Evolutionary conservation across 495 filamentous ascomycete species (phyloP).

Genomic region (Xylaria telfairii): DNA sequence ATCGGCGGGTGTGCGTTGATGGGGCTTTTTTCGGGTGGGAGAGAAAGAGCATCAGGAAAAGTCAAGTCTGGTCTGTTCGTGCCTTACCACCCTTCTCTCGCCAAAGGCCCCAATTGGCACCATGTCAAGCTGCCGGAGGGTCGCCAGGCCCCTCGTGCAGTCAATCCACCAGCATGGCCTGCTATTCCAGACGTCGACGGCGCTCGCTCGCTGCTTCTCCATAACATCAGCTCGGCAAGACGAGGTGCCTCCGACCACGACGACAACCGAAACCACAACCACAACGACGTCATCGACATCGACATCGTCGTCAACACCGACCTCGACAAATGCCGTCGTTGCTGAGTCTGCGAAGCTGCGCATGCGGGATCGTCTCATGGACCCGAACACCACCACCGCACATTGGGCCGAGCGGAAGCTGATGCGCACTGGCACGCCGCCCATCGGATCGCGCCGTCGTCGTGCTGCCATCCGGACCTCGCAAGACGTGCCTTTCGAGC

Average conservation of each 20-base stretch:
- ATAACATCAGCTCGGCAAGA: conserved; percentile 47
- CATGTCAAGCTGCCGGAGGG: conserved; percentile 75
- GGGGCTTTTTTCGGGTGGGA: conserved; percentile 1
- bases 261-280: conserved; percentile 30
- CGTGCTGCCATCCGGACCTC: conserved; percentile 75
- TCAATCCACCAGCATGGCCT: conserved; percentile 59
- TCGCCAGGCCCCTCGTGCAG: conserved; percentile 69
- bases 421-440: conserved; percentile 61
- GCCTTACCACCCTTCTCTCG: background rate
- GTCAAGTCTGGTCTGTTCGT: conserved; percentile 4
- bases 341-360: conserved; percentile 15
- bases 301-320: background rate
- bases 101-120: conserved; percentile 36
- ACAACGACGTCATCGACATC: conserved; percentile 20
- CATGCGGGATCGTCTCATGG: conserved; percentile 37
- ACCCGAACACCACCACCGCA: conserved; percentile 44
- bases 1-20: background rate
- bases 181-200: conserved; percentile 37
- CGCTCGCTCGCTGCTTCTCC: conserved; percentile 55
- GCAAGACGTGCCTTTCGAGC: conserved; percentile 83
- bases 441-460: conserved; percentile 82
- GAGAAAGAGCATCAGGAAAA: conserved; percentile 9
- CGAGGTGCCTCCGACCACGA: conserved; percentile 43
- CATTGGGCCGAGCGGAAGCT: conserved; percentile 65
- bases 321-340: background rate